phyloP scores from a whole-genome alignment of 108 stramenopile species.

The Poteriospumella lacustris region DNA sequence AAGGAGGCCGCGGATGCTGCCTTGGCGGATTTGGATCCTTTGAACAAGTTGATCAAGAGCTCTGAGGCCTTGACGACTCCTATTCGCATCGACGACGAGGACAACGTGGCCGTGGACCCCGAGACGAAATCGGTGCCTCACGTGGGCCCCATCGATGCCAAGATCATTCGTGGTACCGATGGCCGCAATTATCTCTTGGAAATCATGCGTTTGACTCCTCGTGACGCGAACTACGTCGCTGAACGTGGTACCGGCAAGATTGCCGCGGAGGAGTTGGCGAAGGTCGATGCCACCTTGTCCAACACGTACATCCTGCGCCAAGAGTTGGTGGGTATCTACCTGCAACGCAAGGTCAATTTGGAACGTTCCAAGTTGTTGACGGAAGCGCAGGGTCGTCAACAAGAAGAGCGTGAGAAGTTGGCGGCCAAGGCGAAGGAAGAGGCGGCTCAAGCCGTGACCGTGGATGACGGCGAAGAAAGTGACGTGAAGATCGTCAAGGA shows the following conservation, averaged over 20 bases:
- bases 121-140: neutral
- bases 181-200: conserved; percentile 82
- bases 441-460: conserved; percentile 24
- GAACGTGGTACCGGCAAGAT: neutral
- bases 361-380: neutral
- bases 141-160: conserved; percentile 20
- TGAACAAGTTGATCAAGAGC: neutral
- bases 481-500: neutral
- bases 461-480: neutral
- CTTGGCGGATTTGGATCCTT: neutral
- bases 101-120: neutral
- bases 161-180: conserved; percentile 62
- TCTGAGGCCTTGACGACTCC: neutral
- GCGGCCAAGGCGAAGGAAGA: conserved; percentile 64
- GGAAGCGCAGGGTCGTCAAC: neutral
- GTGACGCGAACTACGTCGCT: conserved; percentile 88
- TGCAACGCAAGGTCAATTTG: conserved; percentile 14
- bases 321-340: conserved; percentile 17
- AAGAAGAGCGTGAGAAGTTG: conserved; percentile 26
- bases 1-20: neutral
- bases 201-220: conserved; percentile 76
- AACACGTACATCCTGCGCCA: conserved; percentile 8
- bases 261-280: conserved; percentile 27
- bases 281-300: conserved; percentile 28
- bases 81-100: neutral